Evolutionary conservation across 441 rosid species (phyloP), one percentile per base, ranked within the genome.

Genomic region (Theobroma grandiflorum): DNA sequence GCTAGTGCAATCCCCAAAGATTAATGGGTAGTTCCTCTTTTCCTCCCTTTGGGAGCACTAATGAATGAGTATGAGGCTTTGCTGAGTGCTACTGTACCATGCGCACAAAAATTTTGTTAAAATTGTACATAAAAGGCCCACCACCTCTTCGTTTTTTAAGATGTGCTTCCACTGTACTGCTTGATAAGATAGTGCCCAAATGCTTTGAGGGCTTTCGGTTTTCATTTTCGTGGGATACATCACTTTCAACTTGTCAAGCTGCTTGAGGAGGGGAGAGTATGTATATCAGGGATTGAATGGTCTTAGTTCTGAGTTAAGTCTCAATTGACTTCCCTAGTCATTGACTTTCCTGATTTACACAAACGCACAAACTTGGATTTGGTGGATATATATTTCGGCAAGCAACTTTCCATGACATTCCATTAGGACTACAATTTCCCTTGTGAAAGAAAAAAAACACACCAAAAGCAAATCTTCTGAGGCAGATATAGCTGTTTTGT

Each of bases 21-120:
- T 68, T 62, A 63, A 42, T 38, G 63, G 77, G 57, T 61, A 43
- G 14, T 20, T 38, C 11, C 52, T 47, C 3, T 31, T 52, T 11
- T 67, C 45, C 38, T 70, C 1, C 6, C 11, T 73, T 57, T 37
- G 50, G 26, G n/a, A 82, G 82, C 85, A 85, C 84, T 81, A 74
- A 72, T 85, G 78, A 69, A 80, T 65, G 76, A 75, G 70, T 79
- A 35, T 68, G 9, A 61, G 33, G 6, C 43, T 18, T 52, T 57
- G 71, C 57, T 77, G 79, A 89, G 95, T 93, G 98, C 91, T 79
- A 92, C 96, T 91, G 95, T 93, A 84, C 84, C 98, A 93, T 87
- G 98, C 92, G 94, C 92, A 86, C 84, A 84, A 52, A 81, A 69
- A 55, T 75, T 82, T 81, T 79, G 79, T 72, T 81, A 77, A 83